Evolutionary conservation across 148 eudicot species (phyloP), one percentile per base, ranked within the genome.

Genomic region (Nepenthes gracilis): DNA sequence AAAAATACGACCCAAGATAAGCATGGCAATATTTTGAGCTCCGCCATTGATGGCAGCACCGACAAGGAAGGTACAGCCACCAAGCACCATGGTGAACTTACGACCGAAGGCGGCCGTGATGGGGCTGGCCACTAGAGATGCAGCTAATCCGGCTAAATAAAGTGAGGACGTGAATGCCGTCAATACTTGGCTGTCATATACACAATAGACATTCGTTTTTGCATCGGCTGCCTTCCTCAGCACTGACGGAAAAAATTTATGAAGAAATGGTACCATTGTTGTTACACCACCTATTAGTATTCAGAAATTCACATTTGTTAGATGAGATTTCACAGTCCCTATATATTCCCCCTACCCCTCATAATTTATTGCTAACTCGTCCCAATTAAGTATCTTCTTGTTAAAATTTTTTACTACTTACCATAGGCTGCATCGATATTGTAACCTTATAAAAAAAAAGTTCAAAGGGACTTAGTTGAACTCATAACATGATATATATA

Each of bases 131-230:
- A 55, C 73, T 7, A 80, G 51, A 8, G 79, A 78, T 34, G 88
- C 70, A 0, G 47, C 68, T 15, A 83, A 65, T 9, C 85, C 88
- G 2, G 88, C 88, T 23, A 83, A 64, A 71, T 83, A 83, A 2
- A 83, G 70, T 13, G 83, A 83, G 7, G 88, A 83, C 4, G 88
- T 80, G 72, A 83, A 83, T 5, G 74, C 60, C 7, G 88, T 83
- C 62, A 83, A 65, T 12, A 63, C 34, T 50, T 80, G 79, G 68
- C 88, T 83, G 35, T 83, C 82, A 52, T 68, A 83, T 38, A 73
- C 63, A 33, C 88, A 83, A 15, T 83, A 83, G 63, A 73, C 61
- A 66, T 80, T 83, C 32, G 81, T 80, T 54, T 80, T 61, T 35
- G 72, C 73, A 14, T 78, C 73, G 9, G 51, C 72, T 13, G 73